Conservation (phyloP, 2,329 filamentous ascomycete genomes). For the Fusarium nematophilum region DNA sequence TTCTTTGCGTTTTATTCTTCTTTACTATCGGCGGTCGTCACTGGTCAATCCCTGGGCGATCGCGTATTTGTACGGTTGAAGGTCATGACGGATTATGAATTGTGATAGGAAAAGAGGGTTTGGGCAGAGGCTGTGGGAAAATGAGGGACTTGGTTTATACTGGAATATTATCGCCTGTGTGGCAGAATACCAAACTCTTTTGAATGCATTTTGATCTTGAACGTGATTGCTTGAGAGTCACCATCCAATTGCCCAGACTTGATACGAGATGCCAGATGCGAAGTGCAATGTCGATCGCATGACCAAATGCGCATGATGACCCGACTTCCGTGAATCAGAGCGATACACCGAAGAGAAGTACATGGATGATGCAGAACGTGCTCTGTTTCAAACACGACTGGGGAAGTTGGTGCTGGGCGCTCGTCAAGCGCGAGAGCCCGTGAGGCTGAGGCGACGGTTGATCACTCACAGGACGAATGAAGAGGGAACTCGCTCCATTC, state of each 20-base stretch:
- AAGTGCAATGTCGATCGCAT: slow-evolving; percentile 4
- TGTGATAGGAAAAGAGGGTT: slow-evolving; percentile 25
- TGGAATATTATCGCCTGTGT: neutral
- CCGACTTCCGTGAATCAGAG: neutral
- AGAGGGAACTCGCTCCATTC: neutral
- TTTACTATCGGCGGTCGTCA: slow-evolving; percentile 1
- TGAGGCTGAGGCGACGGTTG: too few relatives aligned
- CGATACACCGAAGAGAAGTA: neutral
- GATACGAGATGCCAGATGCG: neutral
- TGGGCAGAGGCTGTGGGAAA: slow-evolving; percentile 4
- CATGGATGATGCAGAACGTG: too few relatives aligned
- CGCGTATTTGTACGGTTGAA: slow-evolving; percentile 2
- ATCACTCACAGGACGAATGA: too few relatives aligned
- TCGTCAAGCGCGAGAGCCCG: too few relatives aligned
- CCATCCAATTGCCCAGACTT: too few relatives aligned
- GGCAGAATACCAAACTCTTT: slow-evolving; percentile 18
- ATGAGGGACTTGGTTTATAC: slow-evolving; percentile 10
- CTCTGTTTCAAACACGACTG: too few relatives aligned
- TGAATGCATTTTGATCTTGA: neutral
- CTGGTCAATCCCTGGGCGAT: neutral
- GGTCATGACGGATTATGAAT: slow-evolving; percentile 29
- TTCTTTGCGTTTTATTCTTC: slow-evolving; percentile 12
- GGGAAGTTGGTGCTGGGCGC: neutral
- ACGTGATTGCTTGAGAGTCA: neutral
- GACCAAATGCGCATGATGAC: neutral